These are phyloP conservation scores for Gossypium herbaceum DNA, from an alignment of 345 rosid species.

Conservation along the genomic window DNA sequence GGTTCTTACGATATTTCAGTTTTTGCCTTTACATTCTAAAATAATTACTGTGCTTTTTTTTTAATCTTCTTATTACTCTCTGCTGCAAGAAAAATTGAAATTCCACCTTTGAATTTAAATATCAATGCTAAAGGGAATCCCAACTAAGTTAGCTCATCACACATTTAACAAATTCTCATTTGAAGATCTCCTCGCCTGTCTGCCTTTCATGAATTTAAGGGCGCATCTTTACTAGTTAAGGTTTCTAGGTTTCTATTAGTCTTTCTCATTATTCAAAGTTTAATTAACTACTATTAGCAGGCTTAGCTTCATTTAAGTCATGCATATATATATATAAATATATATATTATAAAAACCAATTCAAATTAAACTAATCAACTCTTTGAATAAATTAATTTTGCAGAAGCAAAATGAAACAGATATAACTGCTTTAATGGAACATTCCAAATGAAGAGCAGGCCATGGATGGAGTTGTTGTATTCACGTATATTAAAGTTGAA, in stretches of 20 bases:
- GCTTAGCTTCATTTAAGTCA: too few relatives aligned
- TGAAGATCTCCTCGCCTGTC: too few relatives aligned
- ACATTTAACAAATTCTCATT: too few relatives aligned
- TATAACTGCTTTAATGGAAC: not conserved
- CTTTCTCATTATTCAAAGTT: too few relatives aligned
- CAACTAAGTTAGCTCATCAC: too few relatives aligned
- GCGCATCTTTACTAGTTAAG: not conserved
- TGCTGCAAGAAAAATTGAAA: not conserved
- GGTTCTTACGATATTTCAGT: too few relatives aligned
- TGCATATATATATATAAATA: too few relatives aligned
- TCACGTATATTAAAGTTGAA: not conserved
- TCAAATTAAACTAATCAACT: not conserved
- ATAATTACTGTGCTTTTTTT: not conserved
- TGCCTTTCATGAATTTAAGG: not conserved
- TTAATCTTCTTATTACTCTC: not conserved
- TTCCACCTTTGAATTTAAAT: not conserved
- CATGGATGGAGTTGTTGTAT: not conserved
- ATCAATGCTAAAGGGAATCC: not conserved
- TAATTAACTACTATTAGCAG: too few relatives aligned
- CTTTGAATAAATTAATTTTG: not conserved
- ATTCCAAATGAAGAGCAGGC: conserved; percentile 1
- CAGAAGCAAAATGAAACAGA: not conserved
- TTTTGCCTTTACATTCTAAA: too few relatives aligned
- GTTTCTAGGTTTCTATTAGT: too few relatives aligned
- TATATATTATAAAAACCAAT: not conserved